Conservation (phyloP, 352 stramenopile species). For the Pythium brachiatum region DNA sequence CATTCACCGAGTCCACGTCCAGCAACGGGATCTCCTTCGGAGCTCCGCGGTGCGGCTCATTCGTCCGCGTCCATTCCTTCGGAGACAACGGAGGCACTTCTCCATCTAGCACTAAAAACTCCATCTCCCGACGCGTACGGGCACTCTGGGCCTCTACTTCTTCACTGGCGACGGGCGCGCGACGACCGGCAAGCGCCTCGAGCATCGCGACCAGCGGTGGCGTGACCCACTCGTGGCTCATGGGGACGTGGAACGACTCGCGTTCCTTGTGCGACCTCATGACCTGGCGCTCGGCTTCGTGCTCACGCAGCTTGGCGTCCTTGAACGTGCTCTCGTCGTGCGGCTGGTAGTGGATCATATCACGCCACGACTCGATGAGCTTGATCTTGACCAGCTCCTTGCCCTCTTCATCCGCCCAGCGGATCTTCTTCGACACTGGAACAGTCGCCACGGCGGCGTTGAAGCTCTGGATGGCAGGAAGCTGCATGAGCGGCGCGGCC, state of each 20-base stretch:
- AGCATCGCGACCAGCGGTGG: slow-evolving; percentile 63
- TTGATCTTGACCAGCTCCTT: slow-evolving; percentile 79
- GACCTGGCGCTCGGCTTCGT: slow-evolving; percentile 67
- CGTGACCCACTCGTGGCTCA: slow-evolving; percentile 63
- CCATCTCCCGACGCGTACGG: slow-evolving; percentile 74
- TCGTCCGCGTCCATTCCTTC: slow-evolving; percentile 77
- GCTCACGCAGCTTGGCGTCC: slow-evolving; percentile 81
- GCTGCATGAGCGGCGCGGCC: slow-evolving; percentile 44
- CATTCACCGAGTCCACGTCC: slow-evolving; percentile 38
- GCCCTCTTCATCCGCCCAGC: slow-evolving; percentile 77
- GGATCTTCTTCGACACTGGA: slow-evolving; percentile 60
- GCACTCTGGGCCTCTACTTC: slow-evolving; percentile 66
- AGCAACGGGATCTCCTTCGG: slow-evolving; percentile 64
- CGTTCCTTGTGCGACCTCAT: slow-evolving; percentile 65
- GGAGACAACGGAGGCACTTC: slow-evolving; percentile 73
- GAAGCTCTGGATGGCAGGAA: slow-evolving; percentile 85
- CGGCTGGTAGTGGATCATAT: slow-evolving; percentile 60
- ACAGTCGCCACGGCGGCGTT: slow-evolving; percentile 40
- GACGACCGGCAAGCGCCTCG: slow-evolving; percentile 44
- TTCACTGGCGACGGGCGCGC: slow-evolving; percentile 38
- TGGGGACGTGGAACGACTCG: slow-evolving; percentile 44
- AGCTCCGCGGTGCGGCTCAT: slow-evolving; percentile 55
- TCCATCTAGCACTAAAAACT: slow-evolving; percentile 79
- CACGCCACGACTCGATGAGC: slow-evolving; percentile 84
- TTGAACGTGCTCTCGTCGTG: slow-evolving; percentile 75